A percentile compares a stretch with the other conserved stretches of the same genome.
These are phyloP conservation scores for Podaxis rugospora DNA, from an alignment of 768 basidiomycete genomes.

Conservation along the genomic window DNA sequence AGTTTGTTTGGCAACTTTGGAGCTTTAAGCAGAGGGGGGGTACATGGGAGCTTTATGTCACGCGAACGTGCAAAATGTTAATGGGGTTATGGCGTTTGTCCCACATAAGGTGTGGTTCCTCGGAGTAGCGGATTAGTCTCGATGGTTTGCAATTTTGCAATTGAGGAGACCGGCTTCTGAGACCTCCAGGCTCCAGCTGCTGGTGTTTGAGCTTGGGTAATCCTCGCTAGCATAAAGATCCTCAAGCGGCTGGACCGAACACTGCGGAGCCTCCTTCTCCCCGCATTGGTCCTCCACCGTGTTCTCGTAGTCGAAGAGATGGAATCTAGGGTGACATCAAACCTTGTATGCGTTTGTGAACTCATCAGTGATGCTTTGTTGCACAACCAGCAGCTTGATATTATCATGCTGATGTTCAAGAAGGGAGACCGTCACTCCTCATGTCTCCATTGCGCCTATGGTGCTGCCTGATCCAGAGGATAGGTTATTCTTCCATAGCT, in stretches of 20 bases:
- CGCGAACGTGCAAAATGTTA: background rate
- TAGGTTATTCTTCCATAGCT: background rate
- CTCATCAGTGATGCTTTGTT: background rate
- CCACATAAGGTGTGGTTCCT: too few species aligned
- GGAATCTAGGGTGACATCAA: background rate
- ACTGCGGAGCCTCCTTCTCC: background rate
- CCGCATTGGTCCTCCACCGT: slow-evolving; percentile 5
- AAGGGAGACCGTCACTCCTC: background rate
- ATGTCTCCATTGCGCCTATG: background rate
- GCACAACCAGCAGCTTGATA: background rate
- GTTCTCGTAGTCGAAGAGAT: background rate
- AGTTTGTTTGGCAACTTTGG: background rate
- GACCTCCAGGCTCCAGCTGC: too few species aligned
- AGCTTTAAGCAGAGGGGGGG: background rate
- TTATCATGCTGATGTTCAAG: background rate
- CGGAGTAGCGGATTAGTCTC: too few species aligned
- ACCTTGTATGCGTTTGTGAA: background rate
- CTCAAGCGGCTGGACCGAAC: background rate
- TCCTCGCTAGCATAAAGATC: background rate
- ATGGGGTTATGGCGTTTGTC: background rate
- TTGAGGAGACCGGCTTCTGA: too few species aligned
- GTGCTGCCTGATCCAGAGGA: background rate
- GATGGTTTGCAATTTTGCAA: too few species aligned
- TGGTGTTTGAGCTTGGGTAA: background rate
- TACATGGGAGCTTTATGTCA: background rate